Conservation (phyloP, 139 green algal genomes). For the Tetratostichococcus sp. region DNA sequence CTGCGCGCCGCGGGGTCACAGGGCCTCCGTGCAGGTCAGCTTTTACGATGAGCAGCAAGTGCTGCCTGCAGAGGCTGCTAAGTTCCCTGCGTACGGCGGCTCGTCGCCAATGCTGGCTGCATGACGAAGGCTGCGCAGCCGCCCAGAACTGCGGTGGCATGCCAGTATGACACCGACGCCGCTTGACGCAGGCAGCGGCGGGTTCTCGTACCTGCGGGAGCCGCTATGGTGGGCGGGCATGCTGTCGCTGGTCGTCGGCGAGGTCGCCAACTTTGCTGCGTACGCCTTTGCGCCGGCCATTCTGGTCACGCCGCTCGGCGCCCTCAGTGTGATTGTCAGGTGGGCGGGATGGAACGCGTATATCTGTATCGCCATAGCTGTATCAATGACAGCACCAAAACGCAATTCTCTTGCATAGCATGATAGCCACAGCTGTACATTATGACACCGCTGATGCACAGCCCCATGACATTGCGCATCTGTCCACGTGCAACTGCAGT, state of each 20-base stretch:
- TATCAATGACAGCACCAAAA: no score
- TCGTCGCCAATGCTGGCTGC: neutral
- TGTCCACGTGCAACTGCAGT: no score
- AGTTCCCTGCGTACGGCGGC: no score
- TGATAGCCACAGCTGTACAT: no score
- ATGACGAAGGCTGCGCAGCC: slow-evolving; percentile 46
- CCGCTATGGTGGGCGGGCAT: slow-evolving; percentile 96
- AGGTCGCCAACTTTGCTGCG: slow-evolving; percentile 93
- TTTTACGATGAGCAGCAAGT: no score
- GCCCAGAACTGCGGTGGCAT: no score
- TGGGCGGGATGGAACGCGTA: slow-evolving; percentile 15
- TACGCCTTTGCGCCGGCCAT: slow-evolving; percentile 97
- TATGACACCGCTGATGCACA: no score
- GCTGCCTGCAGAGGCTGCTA: no score
- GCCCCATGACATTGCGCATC: no score
- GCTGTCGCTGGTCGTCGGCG: slow-evolving; percentile 86
- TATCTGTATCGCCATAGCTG: neutral
- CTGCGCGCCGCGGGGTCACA: slow-evolving; percentile 67
- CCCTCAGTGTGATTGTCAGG: slow-evolving; percentile 88
- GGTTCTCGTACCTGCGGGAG: slow-evolving; percentile 89
- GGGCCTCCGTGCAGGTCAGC: slow-evolving; percentile 74
- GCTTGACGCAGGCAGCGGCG: slow-evolving; percentile 71
- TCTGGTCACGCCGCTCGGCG: slow-evolving; percentile 89
- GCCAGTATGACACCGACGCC: neutral
- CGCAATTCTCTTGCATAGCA: neutral